Base-by-base conservation (phyloP, 192 early-diverging fungal genomes). In the Coemansia erecta region DNA sequence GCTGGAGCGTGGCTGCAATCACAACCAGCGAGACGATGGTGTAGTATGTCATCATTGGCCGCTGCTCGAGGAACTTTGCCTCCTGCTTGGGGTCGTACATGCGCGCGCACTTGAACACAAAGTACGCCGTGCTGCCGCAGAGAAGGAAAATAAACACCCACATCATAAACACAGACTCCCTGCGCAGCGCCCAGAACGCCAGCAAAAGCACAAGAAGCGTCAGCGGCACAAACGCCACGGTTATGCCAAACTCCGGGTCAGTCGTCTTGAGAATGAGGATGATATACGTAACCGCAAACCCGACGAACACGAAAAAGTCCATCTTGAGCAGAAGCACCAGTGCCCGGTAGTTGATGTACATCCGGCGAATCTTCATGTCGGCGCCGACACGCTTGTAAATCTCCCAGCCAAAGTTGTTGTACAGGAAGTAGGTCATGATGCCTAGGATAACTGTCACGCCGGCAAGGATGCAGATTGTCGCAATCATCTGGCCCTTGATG, bases 311-410 rank as follows among this genome's bases (percentile, higher is more conserved):
- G 45, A 78, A 81, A 57, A 78, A 68, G 60, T 81, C 73, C 26
- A 83, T 57, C 63, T 80, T 80, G 19, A 83, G 73, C 43, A 83
- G 51, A n/a, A 74, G 45, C 41, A 83, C 68, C 45, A 83, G 63
- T 37, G 73, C 44, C 19, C 73, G 79, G 73, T 82, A 77, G 55
- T 61, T 60, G 41, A 73, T 66, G 37, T 77, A 84, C 69, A 80
- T 81, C 73, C 85, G 56, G 15, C 79, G 67, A 43, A 84, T 77
- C 61, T 73, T 64, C 67, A 82, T 58, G 44, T 84, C 80, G 0
- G 82, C 79, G 15, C 81, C 80, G 11, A 85, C 73, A 45, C 73
- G 81, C 72, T 81, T 81, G 70, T 75, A 81, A 5, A 82, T 72
- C 53, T 73, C 81, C 80, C 82, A 83, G 44, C 84, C 78, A 69